Evolutionary conservation across 352 stramenopile species (phyloP), one percentile per base, ranked within the genome.

Genomic region (Phytophthora sp.): DNA sequence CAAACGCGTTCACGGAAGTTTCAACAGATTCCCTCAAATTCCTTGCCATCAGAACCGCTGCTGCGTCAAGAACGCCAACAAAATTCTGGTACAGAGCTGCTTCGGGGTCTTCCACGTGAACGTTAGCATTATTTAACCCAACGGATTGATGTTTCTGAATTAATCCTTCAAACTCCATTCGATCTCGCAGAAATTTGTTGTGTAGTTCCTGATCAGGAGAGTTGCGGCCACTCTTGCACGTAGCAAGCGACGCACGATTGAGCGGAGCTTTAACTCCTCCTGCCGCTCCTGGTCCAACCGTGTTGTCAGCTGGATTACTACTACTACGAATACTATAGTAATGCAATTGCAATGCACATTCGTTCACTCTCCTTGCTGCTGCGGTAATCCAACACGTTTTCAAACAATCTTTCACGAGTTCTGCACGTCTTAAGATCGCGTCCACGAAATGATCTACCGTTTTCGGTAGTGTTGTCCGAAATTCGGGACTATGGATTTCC

Each of bases 21-120:
- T 98, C 92, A 15, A 95, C 85, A 0, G 84, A 93, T 23, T 83
- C 80, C 21, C 91, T 71, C n/a, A 98, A 72, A 35, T 97, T 96
- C 3, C 86, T 74, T 11, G 91, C 95, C 91, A 98, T 98, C 13
- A 98, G 73, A 13, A 96, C 90, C 2, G 90, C 75, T 11, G 88
- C 84, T 15, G 89, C 85, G 41, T 97, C 79, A 16, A 98, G 66
- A 16, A 97, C 68, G 8, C 84, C 86, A 18, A 82, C 70, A 55
- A 93, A 89, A 21, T 77, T 77, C 11, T 72, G 70, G 55, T 89
- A 89, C 7, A 71, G 59, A 16, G 58, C 59, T 11, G 76, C 58
- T 35, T 93, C 76, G 4, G 74, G 58, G 27, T 91, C 83, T 42
- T 84, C 70, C 2, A 47, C 7, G 15, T 52, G 60, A 7, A 12